A percentile compares a stretch with the other conserved stretches of the same genome.
Conservation (phyloP, 768 basidiomycete species). For the Kwoniella pini region DNA sequence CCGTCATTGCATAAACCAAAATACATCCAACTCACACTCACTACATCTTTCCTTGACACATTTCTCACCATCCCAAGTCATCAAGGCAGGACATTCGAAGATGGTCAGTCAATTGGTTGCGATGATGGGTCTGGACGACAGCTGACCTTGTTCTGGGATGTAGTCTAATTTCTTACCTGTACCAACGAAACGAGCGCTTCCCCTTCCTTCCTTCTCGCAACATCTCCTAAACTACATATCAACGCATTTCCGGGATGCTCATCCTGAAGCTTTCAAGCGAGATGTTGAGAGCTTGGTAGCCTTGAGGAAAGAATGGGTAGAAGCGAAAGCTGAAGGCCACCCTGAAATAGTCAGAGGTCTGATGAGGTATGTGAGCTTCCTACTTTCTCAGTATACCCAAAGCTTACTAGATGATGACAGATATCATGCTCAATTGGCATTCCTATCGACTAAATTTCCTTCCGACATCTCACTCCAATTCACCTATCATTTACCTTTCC, state of each 20-base stretch:
- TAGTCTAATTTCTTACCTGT: slow-evolving; percentile 54
- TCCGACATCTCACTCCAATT: slow-evolving; percentile 59
- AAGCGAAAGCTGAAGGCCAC: slow-evolving; percentile 61
- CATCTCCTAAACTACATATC: slow-evolving; percentile 67
- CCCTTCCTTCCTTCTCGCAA: slow-evolving; percentile 41
- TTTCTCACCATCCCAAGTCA: no score
- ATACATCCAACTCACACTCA: no score
- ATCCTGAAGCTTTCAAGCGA: slow-evolving; percentile 79
- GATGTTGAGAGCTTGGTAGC: slow-evolving; percentile 73
- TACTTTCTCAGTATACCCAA: neutral
- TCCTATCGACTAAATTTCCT: slow-evolving; percentile 80
- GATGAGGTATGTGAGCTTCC: slow-evolving; percentile 61
- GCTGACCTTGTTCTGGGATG: neutral
- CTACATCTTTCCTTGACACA: no score
- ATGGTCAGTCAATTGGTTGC: no score
- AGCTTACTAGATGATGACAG: slow-evolving; percentile 56
- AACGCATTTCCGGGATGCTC: slow-evolving; percentile 65
- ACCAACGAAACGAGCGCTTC: slow-evolving; percentile 48
- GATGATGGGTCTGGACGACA: no score
- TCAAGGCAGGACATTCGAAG: no score
- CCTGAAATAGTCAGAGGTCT: slow-evolving; percentile 54
- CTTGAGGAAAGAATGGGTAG: slow-evolving; percentile 64
- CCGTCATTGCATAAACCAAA: no score
- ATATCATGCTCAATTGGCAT: slow-evolving; percentile 87
- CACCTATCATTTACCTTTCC: slow-evolving; percentile 73